These are phyloP conservation scores for Rhizopus delemar DNA, from an alignment of 371 early-diverging fungal genomes.

Conservation along the genomic window DNA sequence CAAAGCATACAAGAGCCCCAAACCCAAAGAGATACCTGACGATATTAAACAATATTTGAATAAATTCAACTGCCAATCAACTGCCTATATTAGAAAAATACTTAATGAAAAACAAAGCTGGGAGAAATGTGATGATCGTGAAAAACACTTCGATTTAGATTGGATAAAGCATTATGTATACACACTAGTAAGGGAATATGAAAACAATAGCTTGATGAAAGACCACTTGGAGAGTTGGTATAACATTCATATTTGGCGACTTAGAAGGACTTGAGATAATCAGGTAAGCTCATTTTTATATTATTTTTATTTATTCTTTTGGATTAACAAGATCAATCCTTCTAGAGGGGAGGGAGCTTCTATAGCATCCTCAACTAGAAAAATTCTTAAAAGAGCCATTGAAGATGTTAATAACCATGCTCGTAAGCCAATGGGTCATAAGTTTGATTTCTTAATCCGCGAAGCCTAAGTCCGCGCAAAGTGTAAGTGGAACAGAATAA, in stretches of 20 bases:
- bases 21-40: slow-evolving; percentile 9
- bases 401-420: slow-evolving; percentile 6
- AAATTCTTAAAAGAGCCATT: neutral
- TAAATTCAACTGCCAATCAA: slow-evolving; percentile 17
- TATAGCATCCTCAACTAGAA: slow-evolving; percentile 2
- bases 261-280: slow-evolving; percentile 5
- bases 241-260: slow-evolving; percentile 10
- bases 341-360: slow-evolving; percentile 1
- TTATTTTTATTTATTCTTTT: slow-evolving; percentile 3
- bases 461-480: no score
- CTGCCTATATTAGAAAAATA: slow-evolving; percentile 12
- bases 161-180: slow-evolving; percentile 12
- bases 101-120: slow-evolving; percentile 13
- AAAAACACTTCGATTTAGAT: slow-evolving; percentile 13
- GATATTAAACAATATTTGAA: slow-evolving; percentile 13
- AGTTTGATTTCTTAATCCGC: slow-evolving; percentile 3
- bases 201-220: slow-evolving; percentile 8
- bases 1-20: slow-evolving; percentile 2
- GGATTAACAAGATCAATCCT: neutral
- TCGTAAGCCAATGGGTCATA: slow-evolving; percentile 3
- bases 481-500: no score
- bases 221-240: slow-evolving; percentile 18
- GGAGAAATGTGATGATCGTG: slow-evolving; percentile 8
- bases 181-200: slow-evolving; percentile 13
- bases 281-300: neutral